Base-by-base conservation (phyloP, 2,329 filamentous ascomycete species). In the Monosporascus sp. region DNA sequence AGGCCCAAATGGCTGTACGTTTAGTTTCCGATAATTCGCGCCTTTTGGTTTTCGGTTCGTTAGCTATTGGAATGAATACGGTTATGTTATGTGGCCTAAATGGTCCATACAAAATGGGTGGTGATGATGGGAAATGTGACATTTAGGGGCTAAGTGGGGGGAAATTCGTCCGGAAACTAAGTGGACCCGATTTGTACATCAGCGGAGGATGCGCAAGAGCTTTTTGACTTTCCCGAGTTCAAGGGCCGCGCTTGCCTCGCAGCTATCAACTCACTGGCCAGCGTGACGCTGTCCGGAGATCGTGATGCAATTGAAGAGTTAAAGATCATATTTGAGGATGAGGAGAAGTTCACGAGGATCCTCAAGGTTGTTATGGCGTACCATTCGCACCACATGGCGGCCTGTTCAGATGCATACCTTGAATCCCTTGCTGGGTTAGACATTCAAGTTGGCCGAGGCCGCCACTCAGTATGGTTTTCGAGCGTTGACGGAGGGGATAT, bases 311-410 rank as follows among this genome's bases (percentile, higher is more conserved):
- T 63, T 17, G 51, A 52, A 4, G 40, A 53, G 9, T 17, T 59
- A 1, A 43, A 54, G 22, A 27, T 17, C 0, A 41, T 60, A 0
- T 46, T 61, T 0, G 40, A 61, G 3, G 55, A 60, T 5, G 57
- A 63, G 49, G 24, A 48, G 7, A 63, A 59, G 31, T 59, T 59
- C n/a, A 43, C 48, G 17, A 38, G 57, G 1, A 24, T 36, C 1
- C 52, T 63, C 0, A 54, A 52, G 19, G 58, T 63, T 0, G 59
- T 61, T 20, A 51, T 48, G 8, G 61, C 61, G 0, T 63, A 62
- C 8, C 61, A 63, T 24, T 64, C 58, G 0, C 46, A 48, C 31
- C 61, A 64, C 17, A 61, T 64, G 59, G 2, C 36, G 11, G 48
- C 43, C 3, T 56, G 38, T 53, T 11, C 50, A 19, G 24, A 31